Base-by-base conservation (phyloP, 495 filamentous ascomycete species). In the Hypoxylon fuscum region DNA sequence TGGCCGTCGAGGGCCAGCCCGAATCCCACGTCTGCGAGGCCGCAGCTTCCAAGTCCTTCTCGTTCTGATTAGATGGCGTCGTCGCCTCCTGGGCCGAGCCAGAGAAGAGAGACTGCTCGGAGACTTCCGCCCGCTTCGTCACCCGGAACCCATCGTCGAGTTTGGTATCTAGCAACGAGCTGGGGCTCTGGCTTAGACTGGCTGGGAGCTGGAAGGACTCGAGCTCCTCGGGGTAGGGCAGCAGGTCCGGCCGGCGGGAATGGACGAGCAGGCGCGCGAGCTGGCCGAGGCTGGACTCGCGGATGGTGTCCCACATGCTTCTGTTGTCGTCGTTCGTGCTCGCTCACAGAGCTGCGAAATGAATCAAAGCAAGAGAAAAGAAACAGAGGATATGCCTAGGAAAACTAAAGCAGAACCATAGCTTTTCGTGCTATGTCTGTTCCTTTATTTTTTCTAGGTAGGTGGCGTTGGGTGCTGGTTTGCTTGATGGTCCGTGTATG, bases 281-380 rank as follows among this genome's bases (percentile, higher is more conserved):
- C 68, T 85, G 83, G 42, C 83, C 83, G 46, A 85, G 65, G 18
- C 81, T 79, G 50, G 83, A 77, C 48, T 86, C 83, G 49, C 83
- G 72, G 54, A 82, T 64, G 43, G 77, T 71, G 55, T 77, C 64
- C 59, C 64, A 55, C 64, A 62, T 62, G 42, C 45, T 66, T 62
- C 40, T 48, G 21, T 34, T 51, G 42, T 23, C 15, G 9, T 25
- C 35, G 40, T 8, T 17, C 42, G 27, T 44, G 43, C 38, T 42
- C 8, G 25, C 25, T 27, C 25, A 4, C 25, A 27, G 25, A 4
- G 4, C 25, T 8, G 25, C 25, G 25, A 4, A 8, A 8, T 27
- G 25, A 55, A 22, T 25, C 7, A 23, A 9, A 38, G 31, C n/a
- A 21, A 23, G 9, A 45, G 2, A 20, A 45, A 27, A 42, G 53